Conservation (phyloP, 2,329 filamentous ascomycete species). For the Fonsecaea erecta region DNA sequence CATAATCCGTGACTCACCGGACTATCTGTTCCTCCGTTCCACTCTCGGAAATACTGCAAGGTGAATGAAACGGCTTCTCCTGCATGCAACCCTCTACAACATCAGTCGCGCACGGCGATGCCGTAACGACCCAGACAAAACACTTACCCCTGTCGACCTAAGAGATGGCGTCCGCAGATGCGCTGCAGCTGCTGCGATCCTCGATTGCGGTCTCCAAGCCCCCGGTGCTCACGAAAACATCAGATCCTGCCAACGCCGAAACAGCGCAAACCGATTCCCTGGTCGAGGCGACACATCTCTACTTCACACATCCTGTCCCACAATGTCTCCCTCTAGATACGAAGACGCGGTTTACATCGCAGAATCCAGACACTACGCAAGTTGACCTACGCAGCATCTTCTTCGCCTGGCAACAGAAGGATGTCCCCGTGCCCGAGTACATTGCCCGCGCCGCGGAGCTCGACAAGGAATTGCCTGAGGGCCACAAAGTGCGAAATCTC, state of each 20-base stretch:
- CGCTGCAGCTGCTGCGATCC: slow-evolving; percentile 80
- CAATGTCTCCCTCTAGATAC: slow-evolving; percentile 70
- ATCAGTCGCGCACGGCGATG: slow-evolving; percentile 9
- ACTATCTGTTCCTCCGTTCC: neutral
- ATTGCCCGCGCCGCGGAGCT: slow-evolving; percentile 80
- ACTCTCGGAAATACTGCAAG: neutral
- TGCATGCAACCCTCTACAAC: neutral
- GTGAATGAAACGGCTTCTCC: neutral
- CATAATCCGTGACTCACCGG: neutral
- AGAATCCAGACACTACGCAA: slow-evolving; percentile 59
- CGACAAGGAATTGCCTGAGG: slow-evolving; percentile 71
- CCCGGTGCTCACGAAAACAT: slow-evolving; percentile 74
- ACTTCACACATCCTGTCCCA: slow-evolving; percentile 65
- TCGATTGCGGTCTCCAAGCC: slow-evolving; percentile 73
- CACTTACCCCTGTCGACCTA: neutral
- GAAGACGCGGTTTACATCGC: slow-evolving; percentile 85
- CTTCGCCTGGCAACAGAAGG: slow-evolving; percentile 94
- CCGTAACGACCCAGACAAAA: slow-evolving; percentile 2
- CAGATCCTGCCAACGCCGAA: slow-evolving; percentile 63
- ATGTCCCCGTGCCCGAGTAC: slow-evolving; percentile 87
- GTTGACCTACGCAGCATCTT: slow-evolving; percentile 93
- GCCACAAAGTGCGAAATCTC: slow-evolving; percentile 78
- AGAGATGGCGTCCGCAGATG: slow-evolving; percentile 68
- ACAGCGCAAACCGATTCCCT: slow-evolving; percentile 67
- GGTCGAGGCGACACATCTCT: slow-evolving; percentile 76